These are phyloP conservation scores for Incumbomyces delicatus DNA, from an alignment of 2,329 filamentous ascomycete genomes.

Conservation along the genomic window DNA sequence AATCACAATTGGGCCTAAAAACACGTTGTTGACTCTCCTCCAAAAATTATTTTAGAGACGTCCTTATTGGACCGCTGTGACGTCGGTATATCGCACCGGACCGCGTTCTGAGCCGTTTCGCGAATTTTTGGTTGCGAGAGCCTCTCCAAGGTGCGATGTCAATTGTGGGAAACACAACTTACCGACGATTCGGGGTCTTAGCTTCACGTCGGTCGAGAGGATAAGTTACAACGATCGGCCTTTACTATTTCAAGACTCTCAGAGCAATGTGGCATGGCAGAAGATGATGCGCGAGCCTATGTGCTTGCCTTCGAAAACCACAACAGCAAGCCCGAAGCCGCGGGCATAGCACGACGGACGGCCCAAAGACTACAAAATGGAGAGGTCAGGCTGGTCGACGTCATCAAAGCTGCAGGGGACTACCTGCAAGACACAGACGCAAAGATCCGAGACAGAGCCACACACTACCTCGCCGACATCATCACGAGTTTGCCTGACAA, in stretches of 20 bases:
- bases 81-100: too few species aligned
- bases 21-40: too few species aligned
- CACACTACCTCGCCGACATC: constrained; percentile 34
- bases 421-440: constrained; percentile 59
- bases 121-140: too few species aligned
- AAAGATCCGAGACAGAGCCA: constrained; percentile 49
- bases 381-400: constrained; percentile 50
- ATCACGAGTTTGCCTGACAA: constrained; percentile 42
- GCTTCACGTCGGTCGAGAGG: too few species aligned
- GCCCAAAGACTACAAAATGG: constrained; percentile 47
- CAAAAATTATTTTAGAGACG: too few species aligned
- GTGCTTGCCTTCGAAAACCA: constrained; percentile 39
- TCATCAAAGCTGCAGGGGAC: constrained; percentile 55
- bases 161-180: too few species aligned
- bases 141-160: too few species aligned
- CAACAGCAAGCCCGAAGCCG: constrained; percentile 36
- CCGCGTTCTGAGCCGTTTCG: too few species aligned
- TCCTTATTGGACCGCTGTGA: too few species aligned
- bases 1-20: too few species aligned
- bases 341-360: constrained; percentile 33
- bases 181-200: too few species aligned
- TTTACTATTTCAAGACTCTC: neutral
- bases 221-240: too few species aligned
- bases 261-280: constrained; percentile 19
- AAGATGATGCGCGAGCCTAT: constrained; percentile 41